Conservation (phyloP, 768 basidiomycete species). For the Saitozyma podzolica region DNA sequence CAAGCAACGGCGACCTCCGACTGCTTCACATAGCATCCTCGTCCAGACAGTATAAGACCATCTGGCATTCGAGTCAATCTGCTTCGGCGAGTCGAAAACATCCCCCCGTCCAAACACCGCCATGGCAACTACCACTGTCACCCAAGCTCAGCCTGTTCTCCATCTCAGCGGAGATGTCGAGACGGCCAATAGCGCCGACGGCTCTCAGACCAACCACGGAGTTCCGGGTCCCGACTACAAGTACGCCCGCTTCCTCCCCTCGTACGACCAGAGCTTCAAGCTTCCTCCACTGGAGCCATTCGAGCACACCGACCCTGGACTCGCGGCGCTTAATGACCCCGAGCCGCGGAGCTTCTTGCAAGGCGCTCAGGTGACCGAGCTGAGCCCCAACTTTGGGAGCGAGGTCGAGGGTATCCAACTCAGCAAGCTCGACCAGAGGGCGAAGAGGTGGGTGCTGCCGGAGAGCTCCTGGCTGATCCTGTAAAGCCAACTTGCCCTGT, state of each 20-base stretch:
- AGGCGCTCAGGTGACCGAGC: slow-evolving; percentile 55
- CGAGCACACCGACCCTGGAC: slow-evolving; percentile 74
- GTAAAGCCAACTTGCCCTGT: slow-evolving; percentile 27
- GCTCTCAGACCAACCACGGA: neutral
- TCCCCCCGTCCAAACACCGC: too few relatives aligned
- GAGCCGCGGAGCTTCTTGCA: slow-evolving; percentile 71
- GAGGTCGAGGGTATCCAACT: slow-evolving; percentile 73
- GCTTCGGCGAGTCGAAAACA: too few relatives aligned
- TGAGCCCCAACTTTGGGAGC: slow-evolving; percentile 73
- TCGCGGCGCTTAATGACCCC: slow-evolving; percentile 62
- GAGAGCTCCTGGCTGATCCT: neutral
- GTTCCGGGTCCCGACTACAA: slow-evolving; percentile 55
- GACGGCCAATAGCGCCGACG: neutral
- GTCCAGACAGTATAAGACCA: too few relatives aligned
- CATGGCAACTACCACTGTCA: too few relatives aligned
- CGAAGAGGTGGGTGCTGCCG: slow-evolving; percentile 56
- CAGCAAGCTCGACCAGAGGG: slow-evolving; percentile 61
- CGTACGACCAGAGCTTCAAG: slow-evolving; percentile 60
- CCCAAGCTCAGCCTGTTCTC: too few relatives aligned
- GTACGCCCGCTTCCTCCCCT: slow-evolving; percentile 70
- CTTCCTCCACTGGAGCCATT: slow-evolving; percentile 74
- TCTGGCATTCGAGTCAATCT: too few relatives aligned
- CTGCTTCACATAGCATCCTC: too few relatives aligned
- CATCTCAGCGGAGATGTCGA: too few relatives aligned
- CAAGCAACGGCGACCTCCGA: too few relatives aligned